Evolutionary conservation across 257 asterid genomes (phyloP).

Genomic region (Salvia hispanica): DNA sequence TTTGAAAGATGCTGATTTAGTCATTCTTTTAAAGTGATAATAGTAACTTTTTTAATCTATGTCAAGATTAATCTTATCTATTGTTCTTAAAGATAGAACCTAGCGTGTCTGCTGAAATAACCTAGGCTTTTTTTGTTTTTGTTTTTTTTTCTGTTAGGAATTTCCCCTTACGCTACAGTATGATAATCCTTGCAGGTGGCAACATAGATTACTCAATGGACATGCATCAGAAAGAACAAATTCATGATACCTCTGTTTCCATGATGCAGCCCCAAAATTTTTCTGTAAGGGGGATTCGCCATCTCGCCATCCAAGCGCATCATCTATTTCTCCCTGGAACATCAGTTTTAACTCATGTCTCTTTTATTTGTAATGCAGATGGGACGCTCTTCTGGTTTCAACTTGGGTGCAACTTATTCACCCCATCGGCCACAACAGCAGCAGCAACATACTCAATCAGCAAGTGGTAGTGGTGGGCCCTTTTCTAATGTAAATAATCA

Average conservation of each 20-base stretch:
- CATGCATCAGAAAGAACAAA: constrained; percentile 90
- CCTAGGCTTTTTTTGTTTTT: constrained; percentile 4
- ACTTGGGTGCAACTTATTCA: constrained; percentile 80
- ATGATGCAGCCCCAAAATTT: constrained; percentile 95
- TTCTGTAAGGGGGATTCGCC: constrained; percentile 56
- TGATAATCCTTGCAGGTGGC: constrained; percentile 61
- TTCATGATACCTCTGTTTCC: constrained; percentile 72
- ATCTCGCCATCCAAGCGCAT: constrained; percentile 25
- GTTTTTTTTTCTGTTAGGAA: constrained; percentile 3
- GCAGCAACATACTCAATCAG: constrained; percentile 76
- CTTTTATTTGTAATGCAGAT: constrained; percentile 56
- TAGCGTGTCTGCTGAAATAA: constrained; percentile 7
- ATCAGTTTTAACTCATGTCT: constrained; percentile 25
- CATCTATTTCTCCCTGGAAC: constrained; percentile 14
- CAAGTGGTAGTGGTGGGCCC: constrained; percentile 58
- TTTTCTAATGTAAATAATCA: constrained; percentile 55
- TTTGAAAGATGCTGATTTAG: constrained; percentile 16
- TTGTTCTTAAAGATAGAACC: constrained; percentile 15
- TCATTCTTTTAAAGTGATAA: background rate
- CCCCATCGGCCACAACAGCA: constrained; percentile 93
- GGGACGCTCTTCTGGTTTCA: constrained; percentile 95
- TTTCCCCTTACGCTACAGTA: constrained; percentile 19
- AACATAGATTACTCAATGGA: constrained; percentile 79
- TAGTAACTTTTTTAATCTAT: background rate
- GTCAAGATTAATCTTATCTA: constrained; percentile 13